Evolutionary conservation across 225 moss, liverwort and hornwort genomes (phyloP).

Genomic region (Bryoerythrophyllum caledonicum): DNA sequence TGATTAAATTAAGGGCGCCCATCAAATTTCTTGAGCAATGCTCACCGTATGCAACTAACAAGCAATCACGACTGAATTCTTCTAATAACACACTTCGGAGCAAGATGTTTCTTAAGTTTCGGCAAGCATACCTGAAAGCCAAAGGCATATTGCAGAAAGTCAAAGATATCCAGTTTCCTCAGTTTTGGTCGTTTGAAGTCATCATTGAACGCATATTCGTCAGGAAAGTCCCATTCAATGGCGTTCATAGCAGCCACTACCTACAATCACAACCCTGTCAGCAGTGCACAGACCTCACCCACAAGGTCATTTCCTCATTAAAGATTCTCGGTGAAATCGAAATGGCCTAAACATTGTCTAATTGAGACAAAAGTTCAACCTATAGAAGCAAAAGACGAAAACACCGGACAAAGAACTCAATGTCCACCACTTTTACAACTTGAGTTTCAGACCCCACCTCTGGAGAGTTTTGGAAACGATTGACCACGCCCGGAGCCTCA

Average conservation of each 20-base stretch:
- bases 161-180: slow-evolving; percentile 80
- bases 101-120: not conserved
- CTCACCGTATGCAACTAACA: slow-evolving; percentile 3
- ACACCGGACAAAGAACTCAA: slow-evolving; percentile 2
- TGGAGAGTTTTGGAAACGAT: slow-evolving; percentile 70
- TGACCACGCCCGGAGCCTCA: slow-evolving; percentile 83
- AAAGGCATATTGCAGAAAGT: slow-evolving; percentile 81
- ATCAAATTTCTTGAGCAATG: not conserved
- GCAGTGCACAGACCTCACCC: slow-evolving; percentile 1
- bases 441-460: slow-evolving; percentile 62
- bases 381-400: slow-evolving; percentile 8
- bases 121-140: slow-evolving; percentile 79
- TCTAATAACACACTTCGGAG: not conserved
- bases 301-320: slow-evolving; percentile 5
- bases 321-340: not conserved
- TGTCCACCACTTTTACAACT: not conserved
- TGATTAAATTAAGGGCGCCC: not conserved
- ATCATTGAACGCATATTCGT: slow-evolving; percentile 46
- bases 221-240: slow-evolving; percentile 49
- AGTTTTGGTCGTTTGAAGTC: slow-evolving; percentile 58
- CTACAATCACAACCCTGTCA: slow-evolving; percentile 43
- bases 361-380: not conserved
- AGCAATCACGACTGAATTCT: slow-evolving; percentile 16
- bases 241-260: slow-evolving; percentile 70
- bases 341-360: slow-evolving; percentile 10